These are phyloP conservation scores for Lotmaria passim DNA, from an alignment of 208 protist genomes.

Conservation along the genomic window DNA sequence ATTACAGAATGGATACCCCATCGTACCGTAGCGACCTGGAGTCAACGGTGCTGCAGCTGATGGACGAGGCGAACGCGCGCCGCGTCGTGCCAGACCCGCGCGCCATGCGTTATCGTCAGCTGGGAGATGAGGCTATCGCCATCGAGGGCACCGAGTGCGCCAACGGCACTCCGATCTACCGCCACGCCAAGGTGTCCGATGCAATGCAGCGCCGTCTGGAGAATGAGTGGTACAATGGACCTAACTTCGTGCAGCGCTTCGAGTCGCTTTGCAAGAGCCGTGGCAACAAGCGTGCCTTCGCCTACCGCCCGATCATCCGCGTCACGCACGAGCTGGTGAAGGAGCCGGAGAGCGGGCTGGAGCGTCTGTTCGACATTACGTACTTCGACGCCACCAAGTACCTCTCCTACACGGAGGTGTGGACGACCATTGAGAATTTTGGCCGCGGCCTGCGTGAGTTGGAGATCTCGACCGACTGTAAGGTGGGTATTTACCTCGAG, in stretches of 20 bases:
- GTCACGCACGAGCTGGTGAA: conserved; percentile 52
- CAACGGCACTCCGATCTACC: conserved; percentile 50
- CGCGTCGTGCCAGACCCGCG: conserved; percentile 34
- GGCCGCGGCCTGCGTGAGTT: conserved; percentile 66
- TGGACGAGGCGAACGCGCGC: conserved; percentile 44
- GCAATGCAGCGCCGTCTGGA: conserved; percentile 52
- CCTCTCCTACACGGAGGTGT: conserved; percentile 65
- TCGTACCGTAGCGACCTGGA: conserved; percentile 45
- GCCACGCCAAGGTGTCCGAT: conserved; percentile 38
- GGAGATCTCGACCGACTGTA: conserved; percentile 40
- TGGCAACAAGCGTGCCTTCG: conserved; percentile 43
- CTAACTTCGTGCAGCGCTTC: conserved; percentile 55
- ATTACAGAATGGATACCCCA: conserved; percentile 24
- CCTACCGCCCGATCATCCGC: conserved; percentile 54
- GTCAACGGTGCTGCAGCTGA: conserved; percentile 43
- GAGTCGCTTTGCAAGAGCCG: conserved; percentile 43
- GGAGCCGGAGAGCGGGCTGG: conserved; percentile 51
- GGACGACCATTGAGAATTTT: conserved; percentile 55
- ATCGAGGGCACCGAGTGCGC: conserved; percentile 24
- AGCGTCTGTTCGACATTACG: conserved; percentile 54
- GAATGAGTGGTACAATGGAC: conserved; percentile 45
- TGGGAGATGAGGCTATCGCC: conserved; percentile 25
- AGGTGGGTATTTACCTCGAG: conserved; percentile 80
- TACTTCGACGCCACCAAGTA: conserved; percentile 49
- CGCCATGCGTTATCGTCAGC: conserved; percentile 35